Conservation (phyloP, 768 basidiomycete genomes). For the Rhodotorula diobovata region DNA sequence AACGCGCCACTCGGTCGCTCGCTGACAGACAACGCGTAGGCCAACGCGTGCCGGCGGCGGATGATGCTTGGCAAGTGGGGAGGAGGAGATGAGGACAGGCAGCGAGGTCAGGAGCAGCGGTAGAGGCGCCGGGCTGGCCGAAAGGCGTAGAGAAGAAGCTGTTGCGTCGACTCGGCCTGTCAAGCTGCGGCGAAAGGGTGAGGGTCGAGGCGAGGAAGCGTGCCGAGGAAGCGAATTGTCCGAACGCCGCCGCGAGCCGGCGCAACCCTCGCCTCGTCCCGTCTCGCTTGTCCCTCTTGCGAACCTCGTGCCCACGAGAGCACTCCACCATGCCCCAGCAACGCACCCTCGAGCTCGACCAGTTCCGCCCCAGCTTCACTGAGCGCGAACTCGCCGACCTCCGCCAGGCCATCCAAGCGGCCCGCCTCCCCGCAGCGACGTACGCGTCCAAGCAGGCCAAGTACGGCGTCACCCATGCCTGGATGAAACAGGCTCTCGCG, state of each 20-base stretch:
- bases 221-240: too few species aligned
- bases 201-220: neutral
- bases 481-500: conserved; percentile 22
- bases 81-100: too few species aligned
- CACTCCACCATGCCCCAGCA: neutral
- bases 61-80: too few species aligned
- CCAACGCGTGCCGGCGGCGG: too few species aligned
- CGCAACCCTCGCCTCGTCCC: neutral
- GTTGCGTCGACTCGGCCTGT: too few species aligned
- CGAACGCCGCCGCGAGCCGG: too few species aligned
- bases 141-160: too few species aligned
- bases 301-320: accelerated
- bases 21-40: too few species aligned
- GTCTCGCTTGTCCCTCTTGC: neutral
- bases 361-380: conserved; percentile 23
- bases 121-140: too few species aligned
- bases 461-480: conserved; percentile 28
- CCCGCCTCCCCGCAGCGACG: conserved; percentile 16
- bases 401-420: neutral
- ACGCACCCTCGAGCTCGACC: conserved; percentile 13
- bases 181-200: too few species aligned
- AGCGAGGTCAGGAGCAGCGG: too few species aligned
- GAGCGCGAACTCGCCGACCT: conserved; percentile 12
- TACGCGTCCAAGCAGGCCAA: conserved; percentile 9
- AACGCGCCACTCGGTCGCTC: too few species aligned